Conservation (phyloP, 495 filamentous ascomycete genomes). For the Cudoniella acicularis region DNA sequence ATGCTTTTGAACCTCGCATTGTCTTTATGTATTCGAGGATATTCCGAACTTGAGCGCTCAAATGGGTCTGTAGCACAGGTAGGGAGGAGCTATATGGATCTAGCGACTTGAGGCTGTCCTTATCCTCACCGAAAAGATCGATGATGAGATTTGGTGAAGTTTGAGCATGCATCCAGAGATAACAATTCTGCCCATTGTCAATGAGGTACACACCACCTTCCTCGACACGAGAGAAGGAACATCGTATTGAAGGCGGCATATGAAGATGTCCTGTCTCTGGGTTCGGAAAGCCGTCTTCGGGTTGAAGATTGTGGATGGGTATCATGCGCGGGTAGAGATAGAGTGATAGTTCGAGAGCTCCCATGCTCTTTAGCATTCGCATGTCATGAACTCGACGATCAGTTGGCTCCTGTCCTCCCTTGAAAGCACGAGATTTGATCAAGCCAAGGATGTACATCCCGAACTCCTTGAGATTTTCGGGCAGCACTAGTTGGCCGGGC, state of each 20-base stretch:
- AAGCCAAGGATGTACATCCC: slow-evolving; percentile 95
- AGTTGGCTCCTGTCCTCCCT: slow-evolving; percentile 86
- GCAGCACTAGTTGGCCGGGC: slow-evolving; percentile 89
- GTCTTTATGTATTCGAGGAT: slow-evolving; percentile 81
- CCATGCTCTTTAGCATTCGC: slow-evolving; percentile 85
- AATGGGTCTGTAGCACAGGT: slow-evolving; percentile 81
- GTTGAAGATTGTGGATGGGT: slow-evolving; percentile 84
- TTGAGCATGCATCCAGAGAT: slow-evolving; percentile 88
- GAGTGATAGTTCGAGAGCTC: slow-evolving; percentile 76
- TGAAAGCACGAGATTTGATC: slow-evolving; percentile 89
- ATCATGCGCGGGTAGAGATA: slow-evolving; percentile 96
- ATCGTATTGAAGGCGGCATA: slow-evolving; percentile 72
- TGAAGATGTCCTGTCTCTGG: slow-evolving; percentile 76
- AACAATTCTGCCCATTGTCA: slow-evolving; percentile 89
- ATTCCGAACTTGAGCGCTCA: slow-evolving; percentile 94
- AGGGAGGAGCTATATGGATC: slow-evolving; percentile 74
- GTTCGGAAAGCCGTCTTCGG: slow-evolving; percentile 83
- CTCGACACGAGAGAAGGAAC: slow-evolving; percentile 86
- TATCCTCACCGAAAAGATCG: slow-evolving; percentile 83
- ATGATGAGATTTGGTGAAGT: slow-evolving; percentile 73
- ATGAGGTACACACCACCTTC: slow-evolving; percentile 95
- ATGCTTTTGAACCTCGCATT: slow-evolving; percentile 78
- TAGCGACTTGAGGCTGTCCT: slow-evolving; percentile 65
- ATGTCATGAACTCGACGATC: slow-evolving; percentile 90
- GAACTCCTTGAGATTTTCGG: slow-evolving; percentile 94